These are phyloP conservation scores for Populus euphratica DNA, from an alignment of 345 rosid genomes.

Conservation along the genomic window DNA sequence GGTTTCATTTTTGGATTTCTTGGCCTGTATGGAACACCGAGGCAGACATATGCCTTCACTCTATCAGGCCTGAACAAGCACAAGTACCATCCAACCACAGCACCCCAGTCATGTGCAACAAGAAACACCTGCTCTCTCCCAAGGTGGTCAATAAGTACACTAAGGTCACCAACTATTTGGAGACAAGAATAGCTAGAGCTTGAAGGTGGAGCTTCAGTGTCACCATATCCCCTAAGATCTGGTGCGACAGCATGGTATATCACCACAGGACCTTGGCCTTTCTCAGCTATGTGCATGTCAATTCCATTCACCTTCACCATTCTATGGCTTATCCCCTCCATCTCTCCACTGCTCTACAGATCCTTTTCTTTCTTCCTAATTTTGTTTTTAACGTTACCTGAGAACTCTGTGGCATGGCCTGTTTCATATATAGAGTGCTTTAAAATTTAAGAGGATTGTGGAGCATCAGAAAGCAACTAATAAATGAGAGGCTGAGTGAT, in stretches of 20 bases:
- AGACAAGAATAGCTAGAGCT: conserved; percentile 48
- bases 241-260: conserved; percentile 71
- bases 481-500: background rate
- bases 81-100: conserved; percentile 64
- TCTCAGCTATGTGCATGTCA: conserved; percentile 70
- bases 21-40: conserved; percentile 67
- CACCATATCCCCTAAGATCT: conserved; percentile 78
- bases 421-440: background rate
- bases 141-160: conserved; percentile 54
- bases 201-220: conserved; percentile 51
- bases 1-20: conserved; percentile 58
- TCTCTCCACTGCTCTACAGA: background rate
- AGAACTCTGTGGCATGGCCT: background rate
- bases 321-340: conserved; percentile 58
- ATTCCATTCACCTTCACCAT: conserved; percentile 60
- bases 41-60: conserved; percentile 55
- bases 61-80: conserved; percentile 68
- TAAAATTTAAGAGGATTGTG: background rate
- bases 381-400: background rate
- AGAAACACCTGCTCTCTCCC: conserved; percentile 53
- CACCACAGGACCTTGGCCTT: conserved; percentile 51
- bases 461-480: background rate
- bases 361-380: background rate
- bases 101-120: conserved; percentile 86
- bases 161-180: conserved; percentile 58